Base-by-base conservation (phyloP, 345 rosid species). In the Eucalyptus urophylla region DNA sequence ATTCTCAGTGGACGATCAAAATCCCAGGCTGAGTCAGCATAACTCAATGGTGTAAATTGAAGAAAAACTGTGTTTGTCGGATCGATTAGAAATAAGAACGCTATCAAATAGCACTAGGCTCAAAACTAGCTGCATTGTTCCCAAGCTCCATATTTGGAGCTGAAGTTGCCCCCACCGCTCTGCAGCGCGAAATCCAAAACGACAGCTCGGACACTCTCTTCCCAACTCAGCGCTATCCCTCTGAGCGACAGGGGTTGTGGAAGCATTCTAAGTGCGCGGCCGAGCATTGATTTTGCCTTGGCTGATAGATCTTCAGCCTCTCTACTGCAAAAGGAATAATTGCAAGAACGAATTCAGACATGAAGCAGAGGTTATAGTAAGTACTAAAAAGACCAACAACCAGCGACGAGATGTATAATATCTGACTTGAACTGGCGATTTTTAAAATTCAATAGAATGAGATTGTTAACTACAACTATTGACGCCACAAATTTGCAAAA, bases 131-230 rank as follows among this genome's bases (percentile, higher is more conserved):
- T 27, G 88, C 92, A 91, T 76, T 86, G 86, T 45, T 91, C 92
- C 93, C 94, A 93, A 40, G 89, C 54, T n/a, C 94, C 94, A 49
- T 92, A 93, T 87, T 88, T 92, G 54, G 93, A 89, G 91, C 93
- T 91, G 91, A 93, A 93, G 91, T 86, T 92, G 47, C 94, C 94
- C 21, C 94, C 94, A 2, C 93, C 94, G n/a, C 65, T 43, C 90
- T 91, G 90, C 51, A 33, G 89, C 7, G 91, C 94, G 11, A 89
- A 49, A 86, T 92, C 93, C 14, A 86, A 88, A 50, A 93, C 65
- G 50, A 91, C 93, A 1, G 60, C 92, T 1, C 88, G 91, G 43
- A 92, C 90, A 72, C 93, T 90, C 49, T 31, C 69, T 83, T 92
- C 93, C 93, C 93, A 93, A 11, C 92, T 86, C 86, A 87, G 86